Evolutionary conservation across 331 rosid species (phyloP).

Genomic region (Telfairia occidentalis): DNA sequence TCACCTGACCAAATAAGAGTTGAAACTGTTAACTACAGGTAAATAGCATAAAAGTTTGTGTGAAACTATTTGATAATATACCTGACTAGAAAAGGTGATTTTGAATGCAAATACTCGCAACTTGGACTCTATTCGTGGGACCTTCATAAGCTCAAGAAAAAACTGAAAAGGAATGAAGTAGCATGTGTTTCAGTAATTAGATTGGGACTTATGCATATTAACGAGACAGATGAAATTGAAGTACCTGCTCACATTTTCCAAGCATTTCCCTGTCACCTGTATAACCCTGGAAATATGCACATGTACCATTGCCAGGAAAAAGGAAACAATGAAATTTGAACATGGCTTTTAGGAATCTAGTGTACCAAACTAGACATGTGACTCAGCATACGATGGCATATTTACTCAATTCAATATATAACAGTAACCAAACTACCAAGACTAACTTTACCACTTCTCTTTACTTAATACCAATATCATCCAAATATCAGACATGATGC

Average conservation of each 20-base stretch:
- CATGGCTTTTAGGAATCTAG: not conserved
- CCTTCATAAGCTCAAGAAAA: conserved; percentile 90
- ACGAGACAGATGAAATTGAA: conserved; percentile 17
- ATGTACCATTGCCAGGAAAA: conserved; percentile 15
- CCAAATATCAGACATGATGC: not conserved
- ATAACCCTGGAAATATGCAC: conserved; percentile 46
- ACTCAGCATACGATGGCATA: not conserved
- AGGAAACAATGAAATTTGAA: conserved; percentile 1
- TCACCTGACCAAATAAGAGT: conserved; percentile 40
- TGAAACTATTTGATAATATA: conserved; percentile 21
- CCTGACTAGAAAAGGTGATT: conserved; percentile 82
- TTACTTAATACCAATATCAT: not conserved
- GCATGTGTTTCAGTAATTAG: conserved; percentile 20
- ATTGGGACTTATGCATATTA: conserved; percentile 3
- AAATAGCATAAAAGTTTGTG: conserved; percentile 6
- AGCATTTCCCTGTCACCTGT: conserved; percentile 78
- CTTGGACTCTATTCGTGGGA: conserved; percentile 89
- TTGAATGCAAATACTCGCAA: conserved; percentile 93
- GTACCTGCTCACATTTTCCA: conserved; percentile 96
- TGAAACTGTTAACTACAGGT: not conserved
- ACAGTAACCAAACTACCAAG: not conserved
- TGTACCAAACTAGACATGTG: conserved; percentile 6
- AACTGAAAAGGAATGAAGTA: conserved; percentile 35
- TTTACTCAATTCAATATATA: not conserved
- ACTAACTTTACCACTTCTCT: not conserved